These are phyloP conservation scores for Lolium rigidum DNA, from an alignment of 176 grass and related monocot species.

Conservation along the genomic window DNA sequence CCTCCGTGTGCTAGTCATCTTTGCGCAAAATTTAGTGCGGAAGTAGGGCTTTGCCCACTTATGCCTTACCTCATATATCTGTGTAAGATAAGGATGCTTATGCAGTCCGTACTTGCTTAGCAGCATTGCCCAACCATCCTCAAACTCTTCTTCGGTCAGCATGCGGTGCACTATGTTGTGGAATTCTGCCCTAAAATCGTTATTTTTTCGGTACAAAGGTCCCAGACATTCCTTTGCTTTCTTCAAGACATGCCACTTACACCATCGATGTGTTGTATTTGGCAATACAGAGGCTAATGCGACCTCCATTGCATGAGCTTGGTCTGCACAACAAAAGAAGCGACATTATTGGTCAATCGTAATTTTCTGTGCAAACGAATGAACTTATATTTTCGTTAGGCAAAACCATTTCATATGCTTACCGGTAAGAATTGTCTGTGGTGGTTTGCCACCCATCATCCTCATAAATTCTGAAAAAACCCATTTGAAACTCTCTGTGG, in stretches of 20 bases:
- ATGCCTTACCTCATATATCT: neutral
- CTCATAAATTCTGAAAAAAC: neutral
- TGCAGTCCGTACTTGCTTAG: neutral
- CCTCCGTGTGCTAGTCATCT: neutral
- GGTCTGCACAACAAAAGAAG: neutral
- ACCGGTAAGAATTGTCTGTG: neutral
- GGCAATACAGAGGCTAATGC: neutral
- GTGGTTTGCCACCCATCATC: neutral
- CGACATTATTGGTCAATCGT: neutral
- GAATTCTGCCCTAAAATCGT: neutral
- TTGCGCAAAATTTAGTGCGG: neutral
- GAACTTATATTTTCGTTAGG: neutral
- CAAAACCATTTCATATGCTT: neutral
- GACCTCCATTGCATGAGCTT: neutral
- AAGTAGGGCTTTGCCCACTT: neutral
- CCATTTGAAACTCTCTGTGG: neutral
- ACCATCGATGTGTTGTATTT: neutral
- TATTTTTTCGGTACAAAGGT: neutral
- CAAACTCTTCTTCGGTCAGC: neutral
- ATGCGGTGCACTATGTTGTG: neutral
- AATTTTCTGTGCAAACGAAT: neutral
- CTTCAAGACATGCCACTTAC: neutral
- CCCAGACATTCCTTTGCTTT: neutral
- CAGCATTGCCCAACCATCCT: neutral
- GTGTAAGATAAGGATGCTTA: neutral